A percentile compares a stretch with the other conserved stretches of the same genome.
Evolutionary conservation across 768 basidiomycete species (phyloP).

Genomic region (Guyanaporus albipodus): DNA sequence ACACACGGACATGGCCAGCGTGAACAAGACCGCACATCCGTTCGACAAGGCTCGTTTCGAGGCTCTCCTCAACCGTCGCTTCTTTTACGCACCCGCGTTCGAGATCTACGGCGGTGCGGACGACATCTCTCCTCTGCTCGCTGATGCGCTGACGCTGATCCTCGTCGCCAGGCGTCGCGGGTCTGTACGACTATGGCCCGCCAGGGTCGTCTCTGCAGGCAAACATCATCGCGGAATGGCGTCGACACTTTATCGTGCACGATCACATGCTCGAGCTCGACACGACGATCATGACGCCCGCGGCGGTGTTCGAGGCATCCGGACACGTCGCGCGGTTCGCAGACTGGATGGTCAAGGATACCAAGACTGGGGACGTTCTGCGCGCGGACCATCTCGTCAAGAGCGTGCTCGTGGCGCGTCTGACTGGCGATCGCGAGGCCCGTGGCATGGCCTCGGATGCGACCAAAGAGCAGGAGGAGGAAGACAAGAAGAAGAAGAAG

Average conservation of each 20-base stretch:
- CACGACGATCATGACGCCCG: constrained; percentile 96
- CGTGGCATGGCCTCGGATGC: constrained; percentile 65
- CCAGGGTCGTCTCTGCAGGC: constrained; percentile 94
- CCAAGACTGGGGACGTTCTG: constrained; percentile 91
- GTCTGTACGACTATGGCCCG: constrained; percentile 96
- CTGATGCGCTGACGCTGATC: no score
- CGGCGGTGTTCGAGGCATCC: constrained; percentile 92
- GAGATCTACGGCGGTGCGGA: constrained; percentile 96
- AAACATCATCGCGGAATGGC: constrained; percentile 95
- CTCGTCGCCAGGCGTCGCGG: constrained; percentile 67
- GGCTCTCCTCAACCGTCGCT: constrained; percentile 79
- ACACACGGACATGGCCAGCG: constrained; percentile 26
- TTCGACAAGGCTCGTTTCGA: constrained; percentile 90
- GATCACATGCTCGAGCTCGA: constrained; percentile 99
- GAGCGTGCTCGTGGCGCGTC: constrained; percentile 81
- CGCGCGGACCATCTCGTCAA: constrained; percentile 97
- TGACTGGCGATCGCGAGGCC: constrained; percentile 89
- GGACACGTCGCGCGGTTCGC: constrained; percentile 98
- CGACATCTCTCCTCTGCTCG: no score
- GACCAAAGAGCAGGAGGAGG: constrained; percentile 58
- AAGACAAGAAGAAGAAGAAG: constrained; percentile 49
- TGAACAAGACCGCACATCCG: constrained; percentile 80
- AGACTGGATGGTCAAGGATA: constrained; percentile 99
- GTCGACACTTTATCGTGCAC: constrained; percentile 96
- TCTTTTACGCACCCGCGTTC: constrained; percentile 98